Conservation (phyloP, 352 stramenopile species). For the Phytophthora citrophthora region DNA sequence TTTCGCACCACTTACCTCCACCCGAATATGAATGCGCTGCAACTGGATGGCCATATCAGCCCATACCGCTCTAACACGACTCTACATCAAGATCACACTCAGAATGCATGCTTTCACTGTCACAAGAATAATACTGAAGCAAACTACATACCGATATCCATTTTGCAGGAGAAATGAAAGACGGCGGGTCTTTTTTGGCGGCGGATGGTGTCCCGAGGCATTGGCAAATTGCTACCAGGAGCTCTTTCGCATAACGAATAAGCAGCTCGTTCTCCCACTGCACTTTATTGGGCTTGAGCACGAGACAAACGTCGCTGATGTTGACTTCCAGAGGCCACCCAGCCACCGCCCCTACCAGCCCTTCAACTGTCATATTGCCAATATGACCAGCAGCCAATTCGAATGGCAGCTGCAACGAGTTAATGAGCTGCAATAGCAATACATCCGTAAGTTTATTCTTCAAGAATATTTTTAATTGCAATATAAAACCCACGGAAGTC, state of each 20-base stretch:
- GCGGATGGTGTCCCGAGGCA: conserved; percentile 39
- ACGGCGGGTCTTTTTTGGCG: conserved; percentile 36
- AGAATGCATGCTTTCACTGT: background rate
- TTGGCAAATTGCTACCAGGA: conserved; percentile 65
- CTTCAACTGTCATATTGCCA: conserved; percentile 70
- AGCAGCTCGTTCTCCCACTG: conserved; percentile 76
- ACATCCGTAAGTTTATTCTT: background rate
- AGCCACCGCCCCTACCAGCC: conserved; percentile 59
- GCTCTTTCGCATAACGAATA: conserved; percentile 73
- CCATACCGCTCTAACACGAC: conserved; percentile 51
- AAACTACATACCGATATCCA: conserved; percentile 55
- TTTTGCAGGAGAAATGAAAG: conserved; percentile 59
- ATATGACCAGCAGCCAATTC: conserved; percentile 71
- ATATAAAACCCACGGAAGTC: conserved; percentile 43
- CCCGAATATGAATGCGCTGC: conserved; percentile 68
- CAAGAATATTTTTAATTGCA: background rate
- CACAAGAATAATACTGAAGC: background rate
- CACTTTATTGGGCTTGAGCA: conserved; percentile 60
- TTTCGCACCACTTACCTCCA: conserved; percentile 50
- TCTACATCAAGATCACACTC: conserved; percentile 30
- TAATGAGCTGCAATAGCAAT: conserved; percentile 49
- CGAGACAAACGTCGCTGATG: conserved; percentile 66
- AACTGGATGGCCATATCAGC: conserved; percentile 66
- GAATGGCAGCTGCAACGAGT: conserved; percentile 70
- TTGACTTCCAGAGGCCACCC: conserved; percentile 61